Base-by-base conservation (phyloP, 495 filamentous ascomycete species). In the Copromyces sp. region DNA sequence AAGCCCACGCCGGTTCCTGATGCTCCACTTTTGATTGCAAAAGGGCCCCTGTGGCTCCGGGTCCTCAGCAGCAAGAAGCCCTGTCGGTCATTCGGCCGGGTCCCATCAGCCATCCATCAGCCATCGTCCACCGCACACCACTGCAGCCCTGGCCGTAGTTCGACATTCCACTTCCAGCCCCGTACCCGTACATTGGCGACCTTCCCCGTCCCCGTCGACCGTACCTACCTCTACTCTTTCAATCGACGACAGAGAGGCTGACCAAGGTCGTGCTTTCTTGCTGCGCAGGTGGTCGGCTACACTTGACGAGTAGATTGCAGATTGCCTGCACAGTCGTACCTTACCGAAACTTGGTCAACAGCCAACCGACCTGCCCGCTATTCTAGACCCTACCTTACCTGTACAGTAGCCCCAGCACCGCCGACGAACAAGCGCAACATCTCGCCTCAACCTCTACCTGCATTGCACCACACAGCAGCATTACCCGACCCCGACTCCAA, bases 21-120 rank as follows among this genome's bases (percentile, higher is more conserved):
- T 74, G 72, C 76, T 77, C 77, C 76, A 76, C 78, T 76, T 74
- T 74, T 73, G 78, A 76, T 75, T 73, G 69, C 73, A 72, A 76
- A 75, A 70, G 59, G 69, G 32, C 74, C 70, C 65, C 72, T 70
- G 70, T 53, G n/a, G 65, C 68, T 69, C 32, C 68, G 68, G 32
- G 68, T 35, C 47, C 20, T 59, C 29, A 61, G 53, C 69, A 17
- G n/a, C 69, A 16, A 20, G 37, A 38, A 40, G 38, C 68, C n/a
- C 38, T 39, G 38, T 61, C 53, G 53, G 53, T 61, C 53, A 61
- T 61, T 61, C 53, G 53, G 53, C 35, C 53, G 53, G 53, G 53
- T 61, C 53, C 53, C 53, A 61, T 61, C 53, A 61, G 47, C 47
- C 47, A 61, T 61, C 47, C 47, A 29, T 16, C 47, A 61, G 53